Evolutionary conservation across 176 grass and related monocot genomes (phyloP).

Genomic region (Echinochloa phyllopogon): DNA sequence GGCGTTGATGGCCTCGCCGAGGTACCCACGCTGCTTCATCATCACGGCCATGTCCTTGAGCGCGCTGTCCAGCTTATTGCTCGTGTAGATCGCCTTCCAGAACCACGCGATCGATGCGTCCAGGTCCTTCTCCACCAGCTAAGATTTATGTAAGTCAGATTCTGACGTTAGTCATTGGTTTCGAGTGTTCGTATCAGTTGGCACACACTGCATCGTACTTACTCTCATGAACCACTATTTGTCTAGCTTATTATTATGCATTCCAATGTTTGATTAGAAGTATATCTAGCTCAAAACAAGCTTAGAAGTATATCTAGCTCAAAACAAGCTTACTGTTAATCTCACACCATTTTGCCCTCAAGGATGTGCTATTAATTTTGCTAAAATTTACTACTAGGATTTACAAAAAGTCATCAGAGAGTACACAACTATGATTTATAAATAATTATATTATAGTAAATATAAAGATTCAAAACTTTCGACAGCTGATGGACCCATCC

Average conservation of each 20-base stretch:
- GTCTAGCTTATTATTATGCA: too few species aligned
- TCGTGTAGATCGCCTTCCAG: slow-evolving; percentile 72
- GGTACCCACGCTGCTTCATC: slow-evolving; percentile 81
- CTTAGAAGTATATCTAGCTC: too few species aligned
- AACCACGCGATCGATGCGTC: slow-evolving; percentile 83
- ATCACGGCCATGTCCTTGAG: slow-evolving; percentile 94
- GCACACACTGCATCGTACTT: too few species aligned
- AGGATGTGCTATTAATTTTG: background rate
- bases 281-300: background rate
- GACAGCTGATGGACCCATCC: too few species aligned
- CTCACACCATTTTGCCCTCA: background rate
- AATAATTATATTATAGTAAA: background rate
- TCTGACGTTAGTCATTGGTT: background rate
- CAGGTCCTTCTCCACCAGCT: slow-evolving; percentile 88
- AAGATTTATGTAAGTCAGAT: background rate
- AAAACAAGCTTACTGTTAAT: background rate
- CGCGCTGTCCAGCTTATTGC: slow-evolving; percentile 78
- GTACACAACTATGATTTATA: background rate
- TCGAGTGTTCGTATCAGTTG: background rate
- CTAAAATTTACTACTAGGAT: background rate
- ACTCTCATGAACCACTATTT: background rate
- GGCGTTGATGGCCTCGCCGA: slow-evolving; percentile 70
- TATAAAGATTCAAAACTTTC: too few species aligned
- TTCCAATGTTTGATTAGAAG: too few species aligned
- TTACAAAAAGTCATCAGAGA: background rate